Conservation (phyloP, 2,329 filamentous ascomycete species). For the Trichoderma polysporum region DNA sequence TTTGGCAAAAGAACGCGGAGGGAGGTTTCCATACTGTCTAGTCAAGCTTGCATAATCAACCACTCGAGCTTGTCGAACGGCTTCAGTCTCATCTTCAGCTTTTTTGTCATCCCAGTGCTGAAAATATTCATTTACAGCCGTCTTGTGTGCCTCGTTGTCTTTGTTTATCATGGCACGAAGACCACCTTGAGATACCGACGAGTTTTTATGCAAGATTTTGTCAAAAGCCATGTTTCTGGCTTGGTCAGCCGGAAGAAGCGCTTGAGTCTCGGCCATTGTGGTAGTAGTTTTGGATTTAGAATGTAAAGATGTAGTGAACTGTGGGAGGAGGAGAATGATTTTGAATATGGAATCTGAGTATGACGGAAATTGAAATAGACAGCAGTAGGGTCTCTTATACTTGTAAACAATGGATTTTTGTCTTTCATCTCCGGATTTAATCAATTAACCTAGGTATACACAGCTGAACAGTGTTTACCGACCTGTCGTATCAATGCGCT, state of each 20-base stretch:
- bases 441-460: not conserved
- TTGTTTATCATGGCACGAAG: conserved; percentile 80
- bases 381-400: not conserved
- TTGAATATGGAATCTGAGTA: not conserved
- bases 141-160: conserved; percentile 67
- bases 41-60: conserved; percentile 16
- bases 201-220: conserved; percentile 72
- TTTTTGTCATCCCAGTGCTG: conserved; percentile 93
- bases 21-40: conserved; percentile 4
- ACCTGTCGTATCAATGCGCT: not conserved
- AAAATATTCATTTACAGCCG: conserved; percentile 88
- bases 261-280: conserved; percentile 17
- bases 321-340: not conserved
- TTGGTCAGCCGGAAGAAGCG: conserved; percentile 75
- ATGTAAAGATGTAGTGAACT: not conserved
- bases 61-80: conserved; percentile 47
- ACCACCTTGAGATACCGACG: conserved; percentile 64
- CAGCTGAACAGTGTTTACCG: not conserved
- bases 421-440: not conserved
- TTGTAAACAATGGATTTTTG: not conserved
- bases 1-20: not conserved
- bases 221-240: conserved; percentile 80
- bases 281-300: not conserved
- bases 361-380: not conserved
- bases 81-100: conserved; percentile 71